Conservation (phyloP, 305 asterid species). For the Nicotiana rustica region DNA sequence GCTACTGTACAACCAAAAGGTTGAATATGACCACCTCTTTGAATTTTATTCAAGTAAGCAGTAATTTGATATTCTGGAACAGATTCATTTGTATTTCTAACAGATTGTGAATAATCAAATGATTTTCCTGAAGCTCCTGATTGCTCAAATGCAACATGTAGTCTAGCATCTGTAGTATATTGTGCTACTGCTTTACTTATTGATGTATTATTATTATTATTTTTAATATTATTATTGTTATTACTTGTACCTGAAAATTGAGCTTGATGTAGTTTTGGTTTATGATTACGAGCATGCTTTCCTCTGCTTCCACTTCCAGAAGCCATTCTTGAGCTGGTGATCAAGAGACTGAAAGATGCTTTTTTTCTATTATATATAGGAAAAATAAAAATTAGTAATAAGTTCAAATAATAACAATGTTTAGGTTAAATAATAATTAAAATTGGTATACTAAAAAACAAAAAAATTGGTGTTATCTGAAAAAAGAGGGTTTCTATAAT, state of each 20-base stretch:
- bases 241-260: conserved; percentile 35
- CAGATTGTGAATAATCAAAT: conserved; percentile 38
- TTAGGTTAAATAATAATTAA: too few species aligned
- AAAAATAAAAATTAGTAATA: neutral
- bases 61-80: conserved; percentile 38
- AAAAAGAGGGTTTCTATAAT: neutral
- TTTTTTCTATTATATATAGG: neutral
- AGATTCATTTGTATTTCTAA: conserved; percentile 1
- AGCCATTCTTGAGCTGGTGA: neutral
- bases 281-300: neutral
- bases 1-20: conserved; percentile 41
- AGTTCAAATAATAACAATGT: too few species aligned
- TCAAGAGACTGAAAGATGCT: neutral
- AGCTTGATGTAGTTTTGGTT: neutral
- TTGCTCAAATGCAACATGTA: conserved; percentile 43
- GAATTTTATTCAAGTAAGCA: conserved; percentile 35
- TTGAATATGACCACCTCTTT: conserved; percentile 41
- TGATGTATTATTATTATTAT: conserved; percentile 14
- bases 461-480: neutral
- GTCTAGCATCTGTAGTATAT: conserved; percentile 41
- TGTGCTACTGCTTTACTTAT: conserved; percentile 44
- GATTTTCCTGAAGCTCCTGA: conserved; percentile 38
- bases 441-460: neutral
- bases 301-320: conserved; percentile 2
- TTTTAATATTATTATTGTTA: neutral